Evolutionary conservation across 2,329 filamentous ascomycete genomes (phyloP), one percentile per base, ranked within the genome.

Genomic region (Davidsoniella neocaledoniae): DNA sequence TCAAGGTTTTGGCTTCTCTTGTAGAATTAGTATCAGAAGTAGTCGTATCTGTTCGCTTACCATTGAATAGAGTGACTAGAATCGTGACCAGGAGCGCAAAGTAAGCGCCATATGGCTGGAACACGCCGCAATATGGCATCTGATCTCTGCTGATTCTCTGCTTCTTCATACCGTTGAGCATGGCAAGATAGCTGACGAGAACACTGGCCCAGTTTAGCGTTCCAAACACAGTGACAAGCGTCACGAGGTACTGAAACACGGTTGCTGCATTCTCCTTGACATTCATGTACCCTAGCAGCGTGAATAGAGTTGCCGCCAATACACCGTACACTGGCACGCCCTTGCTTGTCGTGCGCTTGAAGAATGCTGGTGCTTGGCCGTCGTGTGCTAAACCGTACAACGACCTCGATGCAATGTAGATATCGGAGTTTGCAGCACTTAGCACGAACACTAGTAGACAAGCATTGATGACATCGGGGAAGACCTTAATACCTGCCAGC

Each of bases 21-120:
- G 23, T 8, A 26, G 16, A 16, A 17, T 37, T 6, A 37, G 14
- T 46, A 38, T 14, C 14, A n/a, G n/a, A 10, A 36, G 17, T 38
- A 17, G 29, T 9, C 16, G 33, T n/a, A 9, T 17, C 12, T n/a
- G 36, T 12, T 38, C 43, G 1, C 70, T 51, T 74, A 16, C 76
- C 73, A 2, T 79, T 76, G 55, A 82, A 76, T 0, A 76, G 65
- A 68, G 81, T 79, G 50, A 79, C 60, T n/a, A 66, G 46, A 2
- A 56, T 25, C 0, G 60, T 63, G 1, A 65, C 51, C 16, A 53
- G 52, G 1, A 66, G 51, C 0, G 61, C 62, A 29, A 62, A 56
- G 39, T 65, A 69, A 0, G 63, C 61, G 5, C 62, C 61, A 45
- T 60, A 69, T 0, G 67, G 66, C 45, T 68, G 62, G 9, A 68